A percentile compares a stretch with the other conserved stretches of the same genome.
Conservation (phyloP, 2,329 filamentous ascomycete species). For the Thielaviopsis cerberus region DNA sequence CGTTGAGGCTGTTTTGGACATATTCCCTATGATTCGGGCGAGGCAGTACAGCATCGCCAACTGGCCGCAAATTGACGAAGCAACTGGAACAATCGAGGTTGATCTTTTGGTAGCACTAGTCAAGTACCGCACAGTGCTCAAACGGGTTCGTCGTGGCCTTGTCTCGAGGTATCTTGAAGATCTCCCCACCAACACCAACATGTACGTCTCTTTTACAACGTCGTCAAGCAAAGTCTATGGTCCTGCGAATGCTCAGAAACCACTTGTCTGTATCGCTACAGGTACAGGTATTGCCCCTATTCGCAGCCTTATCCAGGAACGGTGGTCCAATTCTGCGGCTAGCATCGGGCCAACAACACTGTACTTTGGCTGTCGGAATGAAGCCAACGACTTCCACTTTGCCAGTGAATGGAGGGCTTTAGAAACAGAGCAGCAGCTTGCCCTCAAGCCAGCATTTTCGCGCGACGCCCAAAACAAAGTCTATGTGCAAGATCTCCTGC, state of each 20-base stretch:
- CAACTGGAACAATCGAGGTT: slow-evolving; percentile 23
- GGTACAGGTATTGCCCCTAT: slow-evolving; percentile 80
- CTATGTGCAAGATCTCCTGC: slow-evolving; percentile 22
- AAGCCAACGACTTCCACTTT: slow-evolving; percentile 64
- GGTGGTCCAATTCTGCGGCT: slow-evolving; percentile 24
- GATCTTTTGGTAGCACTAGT: slow-evolving; percentile 75
- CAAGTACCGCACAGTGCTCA: slow-evolving; percentile 75
- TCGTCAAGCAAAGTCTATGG: slow-evolving; percentile 33
- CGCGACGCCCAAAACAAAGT: slow-evolving; percentile 27
- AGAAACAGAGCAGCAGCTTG: slow-evolving; percentile 14
- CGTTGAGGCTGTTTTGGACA: slow-evolving; percentile 47
- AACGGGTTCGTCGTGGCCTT: slow-evolving; percentile 65
- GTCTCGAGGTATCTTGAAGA: slow-evolving; percentile 71
- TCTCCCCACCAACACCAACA: slow-evolving; percentile 29
- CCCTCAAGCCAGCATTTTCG: slow-evolving; percentile 29
- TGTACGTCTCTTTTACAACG: slow-evolving; percentile 7
- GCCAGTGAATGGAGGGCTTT: slow-evolving; percentile 46
- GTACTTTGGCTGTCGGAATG: slow-evolving; percentile 72
- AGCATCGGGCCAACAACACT: slow-evolving; percentile 29
- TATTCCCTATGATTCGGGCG: slow-evolving; percentile 70
- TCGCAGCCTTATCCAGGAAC: slow-evolving; percentile 61
- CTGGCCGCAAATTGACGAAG: slow-evolving; percentile 7
- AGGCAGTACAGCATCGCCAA: slow-evolving; percentile 87
- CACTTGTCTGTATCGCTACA: slow-evolving; percentile 62
- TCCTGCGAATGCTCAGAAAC: slow-evolving; percentile 28